Evolutionary conservation across 176 grass and related monocot genomes (phyloP), one percentile per base, ranked within the genome.

Genomic region (Carex parvula): DNA sequence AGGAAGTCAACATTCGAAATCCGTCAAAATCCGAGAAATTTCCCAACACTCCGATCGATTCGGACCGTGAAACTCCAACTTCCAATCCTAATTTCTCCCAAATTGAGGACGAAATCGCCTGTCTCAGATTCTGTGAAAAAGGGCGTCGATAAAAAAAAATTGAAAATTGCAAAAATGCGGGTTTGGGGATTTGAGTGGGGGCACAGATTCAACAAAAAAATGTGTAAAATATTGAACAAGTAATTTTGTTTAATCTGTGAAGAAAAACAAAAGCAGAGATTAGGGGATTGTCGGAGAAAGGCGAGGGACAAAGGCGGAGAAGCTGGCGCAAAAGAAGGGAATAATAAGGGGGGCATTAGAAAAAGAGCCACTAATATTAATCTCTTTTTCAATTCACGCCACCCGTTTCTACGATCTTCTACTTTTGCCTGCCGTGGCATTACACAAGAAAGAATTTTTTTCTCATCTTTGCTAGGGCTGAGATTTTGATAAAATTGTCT

Each of bases 311-410:
- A 55, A 75, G 26, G 77, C 84, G 84, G 58, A 64, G 65, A 74
- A 18, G 33, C 65, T 76, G 85, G 85, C 79, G 85, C 55, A 84
- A 88, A 84, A 85, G n/a, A 60, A 79, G 64, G 87, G 29, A 84
- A 64, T 52, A 21, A 21, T 37, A 21, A 44, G 63, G 74, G 42
- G 35, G 0, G n/a, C 62, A 64, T 86, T 35, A 67, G 32, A 48
- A 79, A 67, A 66, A 67, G 21, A n/a, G 39, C 37, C 55, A 68
- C 41, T 68, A 64, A 46, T 24, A 18, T 24, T 15, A 29, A 20
- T 18, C 20, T 16, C 67, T 78, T 62, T 79, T 12, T 1, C 8
- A 37, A 50, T 59, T 33, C 8, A 11, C 26, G 11, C 55, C 64
- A 50, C 29, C 12, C 20, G 24, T 66, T 66, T 82, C 61, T 82